These are phyloP conservation scores for Aspergillus leporis DNA, from an alignment of 495 filamentous ascomycete genomes.

Conservation along the genomic window DNA sequence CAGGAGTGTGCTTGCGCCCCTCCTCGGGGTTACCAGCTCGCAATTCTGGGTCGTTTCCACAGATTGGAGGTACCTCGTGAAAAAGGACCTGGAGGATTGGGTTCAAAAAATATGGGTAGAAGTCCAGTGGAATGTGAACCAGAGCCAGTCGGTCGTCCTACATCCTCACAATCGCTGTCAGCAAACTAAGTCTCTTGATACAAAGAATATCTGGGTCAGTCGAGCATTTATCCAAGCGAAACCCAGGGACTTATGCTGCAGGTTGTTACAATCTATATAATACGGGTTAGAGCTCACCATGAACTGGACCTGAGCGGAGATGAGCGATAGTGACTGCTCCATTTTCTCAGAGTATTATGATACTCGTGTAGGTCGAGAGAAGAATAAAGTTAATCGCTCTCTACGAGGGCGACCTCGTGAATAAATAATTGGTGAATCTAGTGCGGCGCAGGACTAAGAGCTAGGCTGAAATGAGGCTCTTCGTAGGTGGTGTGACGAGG, in stretches of 20 bases:
- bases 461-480: background rate
- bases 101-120: conserved; percentile 81
- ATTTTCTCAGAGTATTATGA: conserved; percentile 24
- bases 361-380: background rate
- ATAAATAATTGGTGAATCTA: background rate
- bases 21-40: conserved; percentile 35
- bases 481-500: background rate
- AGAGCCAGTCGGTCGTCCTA: conserved; percentile 87
- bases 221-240: background rate
- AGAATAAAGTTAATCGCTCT: background rate
- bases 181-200: conserved; percentile 11
- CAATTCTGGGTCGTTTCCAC: conserved; percentile 27
- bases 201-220: background rate
- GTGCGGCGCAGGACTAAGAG: background rate
- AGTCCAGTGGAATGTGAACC: conserved; percentile 83
- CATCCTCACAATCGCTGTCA: conserved; percentile 19
- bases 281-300: conserved; percentile 43
- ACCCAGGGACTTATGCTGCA: background rate
- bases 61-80: conserved; percentile 49
- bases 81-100: conserved; percentile 84
- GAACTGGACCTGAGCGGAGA: conserved; percentile 58
- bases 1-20: conserved; percentile 51
- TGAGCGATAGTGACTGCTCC: conserved; percentile 50
- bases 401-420: background rate
- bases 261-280: conserved; percentile 10